Percentiles rank a stretch among this genome's conserved stretches.
Conservation (phyloP, 2,329 filamentous ascomycete genomes). For the Fusarium papillatum region DNA sequence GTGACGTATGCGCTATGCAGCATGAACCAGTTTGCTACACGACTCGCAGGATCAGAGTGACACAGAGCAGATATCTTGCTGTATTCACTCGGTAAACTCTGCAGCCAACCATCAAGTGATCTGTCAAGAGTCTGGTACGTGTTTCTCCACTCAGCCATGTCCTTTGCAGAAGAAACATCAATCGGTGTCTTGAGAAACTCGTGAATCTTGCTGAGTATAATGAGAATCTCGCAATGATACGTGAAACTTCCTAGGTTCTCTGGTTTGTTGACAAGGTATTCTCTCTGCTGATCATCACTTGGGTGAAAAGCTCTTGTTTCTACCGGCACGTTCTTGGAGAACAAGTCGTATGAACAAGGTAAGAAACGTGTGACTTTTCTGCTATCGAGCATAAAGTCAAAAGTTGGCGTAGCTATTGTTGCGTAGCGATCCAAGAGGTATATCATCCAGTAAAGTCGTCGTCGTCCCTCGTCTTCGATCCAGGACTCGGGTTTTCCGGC, state of each 20-base stretch:
- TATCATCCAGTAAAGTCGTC: constrained; percentile 60
- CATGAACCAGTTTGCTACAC: constrained; percentile 62
- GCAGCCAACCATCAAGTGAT: constrained; percentile 56
- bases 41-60: constrained; percentile 59
- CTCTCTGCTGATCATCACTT: constrained; percentile 42
- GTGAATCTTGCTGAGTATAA: constrained; percentile 58
- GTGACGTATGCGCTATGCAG: constrained; percentile 60
- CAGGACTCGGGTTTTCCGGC: constrained; percentile 55
- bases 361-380: constrained; percentile 54
- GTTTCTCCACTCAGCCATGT: constrained; percentile 57
- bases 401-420: constrained; percentile 55
- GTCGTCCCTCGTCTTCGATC: constrained; percentile 59
- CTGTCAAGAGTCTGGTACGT: constrained; percentile 55
- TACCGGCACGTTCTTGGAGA: constrained; percentile 58
- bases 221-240: constrained; percentile 59
- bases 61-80: constrained; percentile 60
- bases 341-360: constrained; percentile 59
- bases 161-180: constrained; percentile 53
- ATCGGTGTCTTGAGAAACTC: constrained; percentile 56
- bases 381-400: constrained; percentile 58
- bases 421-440: constrained; percentile 60
- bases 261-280: constrained; percentile 51
- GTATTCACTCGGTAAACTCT: constrained; percentile 59
- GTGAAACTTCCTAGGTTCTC: constrained; percentile 61
- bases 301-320: constrained; percentile 52